phyloP scores from a whole-genome alignment of 495 filamentous ascomycete genomes.

The Aeminium ludgeri region DNA sequence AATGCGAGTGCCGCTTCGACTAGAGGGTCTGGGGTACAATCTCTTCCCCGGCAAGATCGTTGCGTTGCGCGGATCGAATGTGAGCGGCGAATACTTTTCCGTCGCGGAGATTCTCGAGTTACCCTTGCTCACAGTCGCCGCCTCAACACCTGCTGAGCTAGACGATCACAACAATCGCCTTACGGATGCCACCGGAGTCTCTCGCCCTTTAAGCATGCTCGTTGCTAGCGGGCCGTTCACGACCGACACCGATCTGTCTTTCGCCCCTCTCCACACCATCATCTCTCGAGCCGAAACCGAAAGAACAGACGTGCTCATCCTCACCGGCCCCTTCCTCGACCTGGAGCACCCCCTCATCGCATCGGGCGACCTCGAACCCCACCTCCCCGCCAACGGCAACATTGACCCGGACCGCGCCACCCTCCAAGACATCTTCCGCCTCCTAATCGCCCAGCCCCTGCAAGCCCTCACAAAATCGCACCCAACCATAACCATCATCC shows the following conservation, averaged over 20 bases:
- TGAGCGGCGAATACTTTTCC: slow-evolving; percentile 66
- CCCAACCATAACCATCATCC: slow-evolving; percentile 60
- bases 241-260: slow-evolving; percentile 74
- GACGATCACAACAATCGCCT: slow-evolving; percentile 49
- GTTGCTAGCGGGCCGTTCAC: slow-evolving; percentile 80
- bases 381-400: slow-evolving; percentile 50
- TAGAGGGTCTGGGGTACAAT: slow-evolving; percentile 53
- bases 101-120: slow-evolving; percentile 59
- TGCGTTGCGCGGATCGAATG: slow-evolving; percentile 70
- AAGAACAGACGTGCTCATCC: slow-evolving; percentile 61
- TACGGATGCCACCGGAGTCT: slow-evolving; percentile 36
- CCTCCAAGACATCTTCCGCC: slow-evolving; percentile 65
- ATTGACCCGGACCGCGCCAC: slow-evolving; percentile 61
- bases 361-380: slow-evolving; percentile 63
- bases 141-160: slow-evolving; percentile 42
- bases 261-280: slow-evolving; percentile 67
- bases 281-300: slow-evolving; percentile 58
- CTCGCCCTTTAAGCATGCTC: slow-evolving; percentile 51
- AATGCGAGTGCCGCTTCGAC: slow-evolving; percentile 58
- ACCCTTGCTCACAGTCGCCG: slow-evolving; percentile 52
- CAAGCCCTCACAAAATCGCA: slow-evolving; percentile 46
- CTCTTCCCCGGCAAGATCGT: slow-evolving; percentile 95
- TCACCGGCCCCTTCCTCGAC: slow-evolving; percentile 81
- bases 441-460: slow-evolving; percentile 53
- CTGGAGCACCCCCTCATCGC: slow-evolving; percentile 78